Conservation (phyloP, 2,329 filamentous ascomycete genomes). For the Aureobasidium lini region DNA sequence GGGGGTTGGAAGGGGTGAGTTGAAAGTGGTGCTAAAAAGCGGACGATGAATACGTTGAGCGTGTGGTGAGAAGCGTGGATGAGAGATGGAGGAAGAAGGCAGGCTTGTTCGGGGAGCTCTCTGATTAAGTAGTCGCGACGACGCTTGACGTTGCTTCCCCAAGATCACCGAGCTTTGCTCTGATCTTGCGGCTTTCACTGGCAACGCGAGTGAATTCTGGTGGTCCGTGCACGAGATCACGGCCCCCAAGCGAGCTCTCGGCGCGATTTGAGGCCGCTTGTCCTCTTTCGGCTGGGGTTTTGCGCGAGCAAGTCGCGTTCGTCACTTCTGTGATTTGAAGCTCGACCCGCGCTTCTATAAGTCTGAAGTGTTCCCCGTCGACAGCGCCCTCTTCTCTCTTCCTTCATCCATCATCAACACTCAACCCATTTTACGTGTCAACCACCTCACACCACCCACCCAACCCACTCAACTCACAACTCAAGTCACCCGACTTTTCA, state of each 20-base stretch:
- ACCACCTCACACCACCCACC: conserved; percentile 24
- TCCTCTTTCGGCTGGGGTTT: too few relatives aligned
- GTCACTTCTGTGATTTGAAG: not conserved
- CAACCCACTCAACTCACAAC: conserved; percentile 21
- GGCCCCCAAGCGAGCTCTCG: too few relatives aligned
- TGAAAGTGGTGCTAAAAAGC: conserved; percentile 18
- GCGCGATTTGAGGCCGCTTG: too few relatives aligned
- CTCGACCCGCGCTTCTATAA: conserved; percentile 15
- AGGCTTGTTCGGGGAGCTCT: conserved; percentile 17
- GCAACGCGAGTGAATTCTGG: not conserved
- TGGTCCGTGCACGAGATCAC: not conserved
- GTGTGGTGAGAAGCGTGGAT: conserved; percentile 27
- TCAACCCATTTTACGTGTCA: conserved; percentile 21
- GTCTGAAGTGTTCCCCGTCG: conserved; percentile 28
- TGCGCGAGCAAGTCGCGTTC: not conserved
- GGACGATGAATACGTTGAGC: conserved; percentile 21
- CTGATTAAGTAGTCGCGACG: conserved; percentile 8
- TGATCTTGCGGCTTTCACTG: not conserved
- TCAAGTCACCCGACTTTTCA: conserved; percentile 24
- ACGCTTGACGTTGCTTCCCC: conserved; percentile 10
- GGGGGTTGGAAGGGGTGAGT: conserved; percentile 24
- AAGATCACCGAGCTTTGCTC: conserved; percentile 5
- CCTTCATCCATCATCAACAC: conserved; percentile 30
- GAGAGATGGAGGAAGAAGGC: conserved; percentile 30
- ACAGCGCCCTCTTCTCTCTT: conserved; percentile 31